These are phyloP conservation scores for Rosa lucieae DNA, from an alignment of 306 rosid species.

Conservation along the genomic window DNA sequence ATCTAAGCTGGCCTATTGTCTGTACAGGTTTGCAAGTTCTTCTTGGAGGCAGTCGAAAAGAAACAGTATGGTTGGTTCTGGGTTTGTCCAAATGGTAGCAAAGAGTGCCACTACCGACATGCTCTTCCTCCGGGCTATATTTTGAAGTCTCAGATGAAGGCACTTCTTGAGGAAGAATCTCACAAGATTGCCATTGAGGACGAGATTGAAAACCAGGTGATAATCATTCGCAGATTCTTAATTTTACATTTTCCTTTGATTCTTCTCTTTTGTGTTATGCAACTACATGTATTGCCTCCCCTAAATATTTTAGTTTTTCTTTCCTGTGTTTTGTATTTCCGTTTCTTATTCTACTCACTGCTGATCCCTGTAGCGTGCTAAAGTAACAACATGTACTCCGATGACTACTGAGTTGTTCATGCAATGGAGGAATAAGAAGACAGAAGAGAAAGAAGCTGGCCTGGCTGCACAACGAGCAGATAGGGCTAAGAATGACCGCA, in stretches of 20 bases:
- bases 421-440: slow-evolving; percentile 89
- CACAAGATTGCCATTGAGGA: slow-evolving; percentile 77
- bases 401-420: slow-evolving; percentile 78
- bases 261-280: not conserved
- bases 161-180: slow-evolving; percentile 76
- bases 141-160: slow-evolving; percentile 97
- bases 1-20: slow-evolving; percentile 6
- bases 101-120: slow-evolving; percentile 93
- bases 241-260: not conserved
- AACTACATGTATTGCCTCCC: not conserved
- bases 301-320: not conserved
- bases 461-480: slow-evolving; percentile 87
- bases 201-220: slow-evolving; percentile 92
- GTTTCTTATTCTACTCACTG: slow-evolving; percentile 12
- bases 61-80: slow-evolving; percentile 99
- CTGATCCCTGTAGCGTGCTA: slow-evolving; percentile 62
- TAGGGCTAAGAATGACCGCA: slow-evolving; percentile 94
- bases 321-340: not conserved
- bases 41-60: slow-evolving; percentile 88
- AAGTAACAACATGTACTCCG: slow-evolving; percentile 68
- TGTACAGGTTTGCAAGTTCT: slow-evolving; percentile 48
- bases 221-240: not conserved
- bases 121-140: slow-evolving; percentile 96
- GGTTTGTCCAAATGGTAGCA: slow-evolving; percentile 88
- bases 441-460: slow-evolving; percentile 85